Conservation (phyloP, 2,329 filamentous ascomycete genomes). For the Aspergillus brasiliensis region DNA sequence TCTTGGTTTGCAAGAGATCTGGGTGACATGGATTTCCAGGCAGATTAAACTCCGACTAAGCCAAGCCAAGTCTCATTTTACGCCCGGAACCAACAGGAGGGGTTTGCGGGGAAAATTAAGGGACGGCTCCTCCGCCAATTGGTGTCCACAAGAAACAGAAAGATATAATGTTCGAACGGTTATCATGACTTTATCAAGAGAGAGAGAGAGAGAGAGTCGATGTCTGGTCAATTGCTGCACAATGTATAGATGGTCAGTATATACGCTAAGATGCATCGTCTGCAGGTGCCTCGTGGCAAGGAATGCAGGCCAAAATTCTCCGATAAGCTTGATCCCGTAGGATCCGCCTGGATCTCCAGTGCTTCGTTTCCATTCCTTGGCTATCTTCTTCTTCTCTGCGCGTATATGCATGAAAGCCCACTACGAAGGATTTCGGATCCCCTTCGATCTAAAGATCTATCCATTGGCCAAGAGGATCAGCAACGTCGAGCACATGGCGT, state of each 20-base stretch:
- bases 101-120: neutral
- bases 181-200: too few relatives aligned
- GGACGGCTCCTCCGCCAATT: neutral
- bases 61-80: neutral
- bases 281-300: neutral
- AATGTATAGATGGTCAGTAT: neutral
- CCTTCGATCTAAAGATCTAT: neutral
- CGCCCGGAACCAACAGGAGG: neutral
- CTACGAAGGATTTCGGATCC: neutral
- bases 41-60: neutral
- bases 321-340: slow-evolving; percentile 1
- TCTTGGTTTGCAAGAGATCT: neutral
- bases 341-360: neutral
- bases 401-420: neutral
- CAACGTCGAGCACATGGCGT: neutral
- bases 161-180: too few relatives aligned
- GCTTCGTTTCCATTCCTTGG: neutral
- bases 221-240: too few relatives aligned
- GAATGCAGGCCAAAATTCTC: neutral
- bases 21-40: neutral
- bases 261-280: neutral
- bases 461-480: neutral
- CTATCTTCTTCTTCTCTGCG: neutral
- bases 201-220: too few relatives aligned
- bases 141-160: too few relatives aligned